Conservation (phyloP, 257 asterid genomes). For the Petrea volubilis region DNA sequence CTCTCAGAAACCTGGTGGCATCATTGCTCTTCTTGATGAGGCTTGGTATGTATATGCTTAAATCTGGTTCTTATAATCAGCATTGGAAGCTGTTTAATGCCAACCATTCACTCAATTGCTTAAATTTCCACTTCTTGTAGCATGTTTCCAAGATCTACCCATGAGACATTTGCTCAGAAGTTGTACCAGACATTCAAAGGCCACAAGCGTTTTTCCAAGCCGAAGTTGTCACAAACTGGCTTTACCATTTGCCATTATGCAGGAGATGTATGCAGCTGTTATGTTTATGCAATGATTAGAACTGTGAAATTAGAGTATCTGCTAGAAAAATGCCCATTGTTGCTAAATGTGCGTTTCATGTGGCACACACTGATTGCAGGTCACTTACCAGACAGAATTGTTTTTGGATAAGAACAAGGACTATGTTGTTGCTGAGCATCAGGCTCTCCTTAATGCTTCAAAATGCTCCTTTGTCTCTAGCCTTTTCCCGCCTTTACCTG, state of each 20-base stretch:
- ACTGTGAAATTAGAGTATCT: neutral
- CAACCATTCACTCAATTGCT: neutral
- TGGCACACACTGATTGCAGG: slow-evolving; percentile 44
- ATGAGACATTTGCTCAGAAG: slow-evolving; percentile 68
- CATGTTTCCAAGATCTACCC: slow-evolving; percentile 82
- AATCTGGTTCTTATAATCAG: neutral
- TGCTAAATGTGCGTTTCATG: slow-evolving; percentile 28
- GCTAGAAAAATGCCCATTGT: neutral
- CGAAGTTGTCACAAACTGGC: slow-evolving; percentile 69
- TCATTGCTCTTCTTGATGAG: slow-evolving; percentile 80
- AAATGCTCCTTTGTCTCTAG: slow-evolving; percentile 59
- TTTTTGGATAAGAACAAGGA: slow-evolving; percentile 83
- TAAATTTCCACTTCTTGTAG: slow-evolving; percentile 36
- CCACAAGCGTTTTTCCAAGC: slow-evolving; percentile 74
- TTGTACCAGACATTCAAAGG: slow-evolving; percentile 69
- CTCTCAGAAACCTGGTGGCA: slow-evolving; percentile 84
- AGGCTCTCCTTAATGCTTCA: slow-evolving; percentile 73
- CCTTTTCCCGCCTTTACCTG: slow-evolving; percentile 61
- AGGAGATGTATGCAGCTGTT: slow-evolving; percentile 61
- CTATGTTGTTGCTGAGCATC: slow-evolving; percentile 74
- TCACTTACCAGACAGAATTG: slow-evolving; percentile 69
- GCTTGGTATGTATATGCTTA: slow-evolving; percentile 60
- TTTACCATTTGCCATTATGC: slow-evolving; percentile 76
- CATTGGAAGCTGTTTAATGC: neutral
- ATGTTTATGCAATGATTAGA: neutral